Evolutionary conservation across 306 rosid species (phyloP).

Genomic region (Trifolium pratense): DNA sequence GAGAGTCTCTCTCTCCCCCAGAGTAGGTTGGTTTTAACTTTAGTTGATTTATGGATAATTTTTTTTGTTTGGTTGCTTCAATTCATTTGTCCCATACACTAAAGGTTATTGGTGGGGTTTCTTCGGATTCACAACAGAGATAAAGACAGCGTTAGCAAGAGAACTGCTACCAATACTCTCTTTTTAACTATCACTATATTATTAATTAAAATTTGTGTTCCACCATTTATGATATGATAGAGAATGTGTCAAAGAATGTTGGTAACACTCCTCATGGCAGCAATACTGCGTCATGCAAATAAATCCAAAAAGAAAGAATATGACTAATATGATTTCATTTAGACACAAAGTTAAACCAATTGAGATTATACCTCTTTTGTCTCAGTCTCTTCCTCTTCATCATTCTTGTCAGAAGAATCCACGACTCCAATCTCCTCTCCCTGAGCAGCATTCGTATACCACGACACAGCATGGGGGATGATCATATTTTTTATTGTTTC

Average conservation of each 20-base stretch:
- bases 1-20: no score
- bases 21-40: no score
- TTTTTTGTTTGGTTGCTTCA: no score
- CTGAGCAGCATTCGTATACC: slow-evolving; percentile 76
- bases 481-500: slow-evolving; percentile 69
- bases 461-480: slow-evolving; percentile 87
- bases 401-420: slow-evolving; percentile 44
- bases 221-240: neutral
- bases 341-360: neutral
- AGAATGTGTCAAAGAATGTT: neutral
- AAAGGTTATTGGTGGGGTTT: no score
- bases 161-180: no score
- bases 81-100: no score
- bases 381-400: slow-evolving; percentile 60
- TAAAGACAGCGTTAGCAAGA: no score
- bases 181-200: no score
- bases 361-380: slow-evolving; percentile 57
- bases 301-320: neutral
- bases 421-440: slow-evolving; percentile 64
- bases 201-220: no score
- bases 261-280: neutral
- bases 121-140: no score
- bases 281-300: neutral
- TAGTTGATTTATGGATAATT: no score
- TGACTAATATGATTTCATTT: neutral